Percentiles rank a stretch among this genome's conserved stretches.
These are phyloP conservation scores for Rheum nobile DNA, from an alignment of 148 eudicot species.

Conservation along the genomic window DNA sequence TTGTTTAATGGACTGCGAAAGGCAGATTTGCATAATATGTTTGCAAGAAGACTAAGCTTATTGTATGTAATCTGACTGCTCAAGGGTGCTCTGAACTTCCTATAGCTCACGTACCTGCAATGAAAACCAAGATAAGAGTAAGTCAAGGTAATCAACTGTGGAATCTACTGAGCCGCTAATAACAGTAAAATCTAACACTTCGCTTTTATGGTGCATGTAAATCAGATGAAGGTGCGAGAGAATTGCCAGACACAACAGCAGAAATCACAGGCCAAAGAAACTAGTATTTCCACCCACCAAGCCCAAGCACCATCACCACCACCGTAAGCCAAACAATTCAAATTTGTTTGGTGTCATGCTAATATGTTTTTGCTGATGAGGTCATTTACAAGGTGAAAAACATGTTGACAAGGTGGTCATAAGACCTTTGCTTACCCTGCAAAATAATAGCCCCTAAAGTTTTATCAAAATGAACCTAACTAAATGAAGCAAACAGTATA, in stretches of 20 bases:
- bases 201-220: background rate
- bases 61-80: background rate
- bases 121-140: background rate
- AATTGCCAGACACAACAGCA: background rate
- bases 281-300: background rate
- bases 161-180: no score
- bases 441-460: background rate
- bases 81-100: background rate
- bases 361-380: background rate
- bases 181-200: background rate
- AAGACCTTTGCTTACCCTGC: background rate
- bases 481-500: background rate
- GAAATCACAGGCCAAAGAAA: background rate
- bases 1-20: background rate
- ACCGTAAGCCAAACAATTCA: background rate
- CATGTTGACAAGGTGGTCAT: background rate
- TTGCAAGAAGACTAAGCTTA: background rate
- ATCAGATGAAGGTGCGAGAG: background rate
- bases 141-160: background rate
- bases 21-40: background rate
- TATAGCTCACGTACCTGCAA: slow-evolving; percentile 6
- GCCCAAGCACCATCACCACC: background rate
- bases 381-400: background rate
- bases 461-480: background rate
- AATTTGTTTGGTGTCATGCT: background rate